phyloP scores from a whole-genome alignment of 2,329 filamentous ascomycete genomes.

The Parasarocladium wereldwijsianum region DNA sequence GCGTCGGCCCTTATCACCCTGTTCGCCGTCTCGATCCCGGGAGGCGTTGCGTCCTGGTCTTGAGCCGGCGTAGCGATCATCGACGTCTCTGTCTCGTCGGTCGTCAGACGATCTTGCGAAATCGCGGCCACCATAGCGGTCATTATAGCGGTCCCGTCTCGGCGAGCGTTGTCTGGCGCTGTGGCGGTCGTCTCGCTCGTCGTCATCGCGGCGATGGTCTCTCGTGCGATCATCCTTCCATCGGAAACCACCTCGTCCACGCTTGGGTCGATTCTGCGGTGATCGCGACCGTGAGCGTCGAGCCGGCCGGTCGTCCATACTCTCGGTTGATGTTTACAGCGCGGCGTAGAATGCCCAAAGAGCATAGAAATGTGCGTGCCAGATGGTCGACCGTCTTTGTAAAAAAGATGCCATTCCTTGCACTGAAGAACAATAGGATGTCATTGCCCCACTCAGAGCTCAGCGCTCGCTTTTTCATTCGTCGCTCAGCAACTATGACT shows the following conservation, averaged over 20 bases:
- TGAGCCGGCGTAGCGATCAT: slow-evolving; percentile 10
- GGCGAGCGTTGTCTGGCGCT: slow-evolving; percentile 25
- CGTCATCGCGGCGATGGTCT: slow-evolving; percentile 29
- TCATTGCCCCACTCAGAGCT: too few relatives aligned
- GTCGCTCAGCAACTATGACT: too few relatives aligned
- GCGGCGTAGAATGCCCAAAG: too few relatives aligned
- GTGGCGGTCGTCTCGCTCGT: slow-evolving; percentile 23
- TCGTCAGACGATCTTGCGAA: slow-evolving; percentile 12
- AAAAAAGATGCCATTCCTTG: too few relatives aligned
- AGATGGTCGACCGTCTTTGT: too few relatives aligned
- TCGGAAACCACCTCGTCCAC: slow-evolving; percentile 32
- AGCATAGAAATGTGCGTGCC: too few relatives aligned
- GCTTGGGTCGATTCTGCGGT: slow-evolving; percentile 11
- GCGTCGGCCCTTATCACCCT: slow-evolving; percentile 16
- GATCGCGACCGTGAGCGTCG: slow-evolving; percentile 14
- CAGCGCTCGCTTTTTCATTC: too few relatives aligned
- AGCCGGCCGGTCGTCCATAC: slow-evolving; percentile 9
- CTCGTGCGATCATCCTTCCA: slow-evolving; percentile 42
- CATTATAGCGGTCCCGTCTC: slow-evolving; percentile 23
- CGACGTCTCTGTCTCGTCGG: slow-evolving; percentile 19
- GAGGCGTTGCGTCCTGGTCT: slow-evolving; percentile 5
- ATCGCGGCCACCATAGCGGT: slow-evolving; percentile 16
- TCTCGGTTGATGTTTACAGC: too few relatives aligned
- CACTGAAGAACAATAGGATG: too few relatives aligned
- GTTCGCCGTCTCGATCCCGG: slow-evolving; percentile 12